Evolutionary conservation across 2,329 filamentous ascomycete genomes (phyloP), one percentile per base, ranked within the genome.

Genomic region (Fusarium acutatum): DNA sequence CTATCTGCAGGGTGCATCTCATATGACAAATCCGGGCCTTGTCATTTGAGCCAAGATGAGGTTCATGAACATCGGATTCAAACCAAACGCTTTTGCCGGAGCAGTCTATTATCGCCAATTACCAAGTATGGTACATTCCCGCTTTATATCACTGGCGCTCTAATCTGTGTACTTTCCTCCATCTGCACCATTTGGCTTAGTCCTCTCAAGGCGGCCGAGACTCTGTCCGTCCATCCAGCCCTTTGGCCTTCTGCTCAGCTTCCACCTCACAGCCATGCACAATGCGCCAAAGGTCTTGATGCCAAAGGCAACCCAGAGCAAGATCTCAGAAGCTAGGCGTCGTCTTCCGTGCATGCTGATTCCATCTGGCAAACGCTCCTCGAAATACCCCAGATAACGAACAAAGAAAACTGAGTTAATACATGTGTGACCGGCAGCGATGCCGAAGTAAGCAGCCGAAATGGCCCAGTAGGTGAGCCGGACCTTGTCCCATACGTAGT

Each of bases 401-500:
- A 75, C 47, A 34, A 78, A 68, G 37, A 78, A 58, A 5, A 66
- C 50, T 1, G 76, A 67, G n/a, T 66, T 62, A 7, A 78, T 26
- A 10, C 67, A 69, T 43, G 64, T 59, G 17, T 78, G 71, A 9
- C 54, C 28, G 11, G 77, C 75, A 18, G 77, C 67, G 14, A 71
- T 24, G 40, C 63, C 50, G 38, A 79, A 77, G 44, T 67, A 75
- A 18, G 52, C 52, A 2, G 74, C 69, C 30, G 71, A 67, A 49
- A 77, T 28, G n/a, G n/a, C 56, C 77, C 77, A 79, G 62, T 76
- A 79, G 1, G 52, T 40, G 35, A 76, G 34, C 7, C 77, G 77
- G 12, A 79, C 64, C 52, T 75, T 78, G 62, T 79, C 77, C 77
- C 77, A 79, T 3, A 65, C 60, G 32, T 72, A 71, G 32, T 77